Evolutionary conservation across 371 early-diverging fungal genomes (phyloP).

Genomic region (Zancudomyces culisetae): DNA sequence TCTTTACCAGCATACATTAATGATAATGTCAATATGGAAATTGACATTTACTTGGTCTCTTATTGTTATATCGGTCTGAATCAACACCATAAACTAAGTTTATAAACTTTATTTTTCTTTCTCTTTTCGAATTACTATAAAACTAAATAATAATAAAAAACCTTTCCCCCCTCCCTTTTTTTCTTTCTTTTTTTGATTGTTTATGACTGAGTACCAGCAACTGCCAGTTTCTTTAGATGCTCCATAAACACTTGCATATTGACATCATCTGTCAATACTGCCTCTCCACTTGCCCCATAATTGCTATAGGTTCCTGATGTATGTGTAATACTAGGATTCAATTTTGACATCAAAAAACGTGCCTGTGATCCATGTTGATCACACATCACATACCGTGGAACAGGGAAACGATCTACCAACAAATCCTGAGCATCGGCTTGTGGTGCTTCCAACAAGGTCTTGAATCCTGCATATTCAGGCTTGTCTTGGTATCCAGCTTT

Average conservation of each 20-base stretch:
- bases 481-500: constrained; percentile 82
- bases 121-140: too few relatives aligned
- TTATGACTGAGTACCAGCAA: too few relatives aligned
- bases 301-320: constrained; percentile 45
- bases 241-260: constrained; percentile 93
- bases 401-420: constrained; percentile 87
- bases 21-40: too few relatives aligned
- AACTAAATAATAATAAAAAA: too few relatives aligned
- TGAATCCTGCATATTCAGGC: constrained; percentile 85
- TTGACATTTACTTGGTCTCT: too few relatives aligned
- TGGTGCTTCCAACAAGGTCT: constrained; percentile 77
- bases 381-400: constrained; percentile 96
- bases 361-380: constrained; percentile 98
- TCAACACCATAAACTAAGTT: too few relatives aligned
- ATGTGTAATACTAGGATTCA: constrained; percentile 98
- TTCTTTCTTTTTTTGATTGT: too few relatives aligned
- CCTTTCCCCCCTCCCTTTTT: too few relatives aligned
- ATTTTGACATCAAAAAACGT: constrained; percentile 94
- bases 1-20: too few relatives aligned
- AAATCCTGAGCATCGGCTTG: constrained; percentile 77
- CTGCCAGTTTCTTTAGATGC: constrained; percentile 71
- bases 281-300: constrained; percentile 44
- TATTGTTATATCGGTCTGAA: too few relatives aligned
- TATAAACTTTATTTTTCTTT: too few relatives aligned
- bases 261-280: constrained; percentile 96